Percentiles rank a stretch among this genome's conserved stretches.
Evolutionary conservation across 106 monocot genomes (phyloP).

Genomic region (Acorus gramineus): DNA sequence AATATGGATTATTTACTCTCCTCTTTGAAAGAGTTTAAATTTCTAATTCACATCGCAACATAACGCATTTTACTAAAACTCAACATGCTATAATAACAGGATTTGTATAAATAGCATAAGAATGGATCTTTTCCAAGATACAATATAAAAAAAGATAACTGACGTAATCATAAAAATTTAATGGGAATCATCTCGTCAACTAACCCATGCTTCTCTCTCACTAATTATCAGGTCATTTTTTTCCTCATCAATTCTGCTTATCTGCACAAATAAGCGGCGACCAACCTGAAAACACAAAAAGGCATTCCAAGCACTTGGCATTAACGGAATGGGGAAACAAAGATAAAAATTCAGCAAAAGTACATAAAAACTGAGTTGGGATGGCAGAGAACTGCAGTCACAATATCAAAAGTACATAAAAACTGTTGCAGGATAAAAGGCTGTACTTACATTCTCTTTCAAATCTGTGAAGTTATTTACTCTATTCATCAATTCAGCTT

Average conservation of each 20-base stretch:
- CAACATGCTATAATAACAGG: too few species aligned
- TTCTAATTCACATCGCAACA: too few species aligned
- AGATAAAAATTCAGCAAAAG: background rate
- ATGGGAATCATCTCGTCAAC: slow-evolving; percentile 4
- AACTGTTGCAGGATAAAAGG: background rate
- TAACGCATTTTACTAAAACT: too few species aligned
- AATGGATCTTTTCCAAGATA: too few species aligned
- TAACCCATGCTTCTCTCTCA: slow-evolving; percentile 92
- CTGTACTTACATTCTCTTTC: slow-evolving; percentile 65
- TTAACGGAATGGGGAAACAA: background rate
- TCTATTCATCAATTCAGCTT: slow-evolving; percentile 81
- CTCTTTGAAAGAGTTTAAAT: too few species aligned
- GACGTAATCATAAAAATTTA: background rate
- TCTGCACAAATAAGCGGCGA: slow-evolving; percentile 46
- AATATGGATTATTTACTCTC: too few species aligned
- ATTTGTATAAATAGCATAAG: too few species aligned
- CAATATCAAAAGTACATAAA: background rate
- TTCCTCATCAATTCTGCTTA: slow-evolving; percentile 63
- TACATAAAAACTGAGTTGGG: background rate
- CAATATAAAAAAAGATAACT: too few species aligned
- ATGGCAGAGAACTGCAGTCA: background rate
- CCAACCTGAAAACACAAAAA: slow-evolving; percentile 56
- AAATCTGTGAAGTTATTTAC: slow-evolving; percentile 65
- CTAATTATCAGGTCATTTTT: slow-evolving; percentile 81
- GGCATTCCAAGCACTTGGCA: background rate